phyloP scores from a whole-genome alignment of 805 yeast species.

The Brettanomyces bruxellensis region DNA sequence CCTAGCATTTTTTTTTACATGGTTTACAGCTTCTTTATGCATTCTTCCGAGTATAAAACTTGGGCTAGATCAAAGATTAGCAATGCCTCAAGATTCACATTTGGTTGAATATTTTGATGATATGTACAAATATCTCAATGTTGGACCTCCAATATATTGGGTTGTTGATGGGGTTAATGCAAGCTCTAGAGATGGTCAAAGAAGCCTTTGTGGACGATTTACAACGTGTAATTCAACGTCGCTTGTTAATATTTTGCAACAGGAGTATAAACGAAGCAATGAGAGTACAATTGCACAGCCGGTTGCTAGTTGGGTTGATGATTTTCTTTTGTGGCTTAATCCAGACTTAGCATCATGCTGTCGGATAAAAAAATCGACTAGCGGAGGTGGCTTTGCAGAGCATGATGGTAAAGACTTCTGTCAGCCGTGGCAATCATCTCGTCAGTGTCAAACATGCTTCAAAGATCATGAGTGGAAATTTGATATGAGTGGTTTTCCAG shows the following conservation, averaged over 20 bases:
- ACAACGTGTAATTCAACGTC: conserved; percentile 77
- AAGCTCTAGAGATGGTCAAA: conserved; percentile 54
- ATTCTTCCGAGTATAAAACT: conserved; percentile 59
- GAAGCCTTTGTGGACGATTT: conserved; percentile 77
- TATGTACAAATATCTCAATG: conserved; percentile 60
- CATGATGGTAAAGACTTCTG: conserved; percentile 47
- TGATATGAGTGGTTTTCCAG: conserved; percentile 78
- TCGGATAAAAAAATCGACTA: conserved; percentile 41
- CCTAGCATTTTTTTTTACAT: conserved; percentile 42
- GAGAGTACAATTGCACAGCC: conserved; percentile 70
- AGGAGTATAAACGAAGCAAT: conserved; percentile 64
- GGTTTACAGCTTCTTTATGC: conserved; percentile 63
- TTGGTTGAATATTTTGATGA: conserved; percentile 74
- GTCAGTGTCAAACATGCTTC: conserved; percentile 70
- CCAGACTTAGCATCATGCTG: conserved; percentile 87
- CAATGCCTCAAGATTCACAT: conserved; percentile 78
- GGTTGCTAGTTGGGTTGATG: conserved; percentile 88
- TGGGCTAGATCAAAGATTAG: conserved; percentile 86
- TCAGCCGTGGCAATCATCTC: conserved; percentile 53
- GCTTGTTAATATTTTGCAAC: conserved; percentile 70
- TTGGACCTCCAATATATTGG: conserved; percentile 90
- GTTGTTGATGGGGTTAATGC: conserved; percentile 64
- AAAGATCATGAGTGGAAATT: conserved; percentile 56
- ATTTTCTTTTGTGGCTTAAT: conserved; percentile 76
- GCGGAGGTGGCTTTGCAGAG: neutral